Base-by-base conservation (phyloP, 768 basidiomycete species). In the Lyophyllum atratum region DNA sequence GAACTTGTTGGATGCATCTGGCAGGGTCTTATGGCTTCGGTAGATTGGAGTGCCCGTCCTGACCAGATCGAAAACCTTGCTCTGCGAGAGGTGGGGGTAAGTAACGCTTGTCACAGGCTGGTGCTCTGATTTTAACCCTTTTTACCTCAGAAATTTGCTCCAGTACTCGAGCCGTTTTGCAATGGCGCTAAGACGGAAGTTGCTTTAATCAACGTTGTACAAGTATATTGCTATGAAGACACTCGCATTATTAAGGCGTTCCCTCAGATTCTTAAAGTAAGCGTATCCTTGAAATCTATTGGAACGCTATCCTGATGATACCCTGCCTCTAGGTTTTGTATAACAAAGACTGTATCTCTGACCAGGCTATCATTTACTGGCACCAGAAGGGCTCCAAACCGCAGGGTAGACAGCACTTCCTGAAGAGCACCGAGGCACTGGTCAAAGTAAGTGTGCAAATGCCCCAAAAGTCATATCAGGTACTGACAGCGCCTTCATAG, bases 291-390 rank as follows among this genome's bases (percentile, higher is more conserved):
- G 21, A 25, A 29, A 8, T 50, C 37, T 24, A 28, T 47, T 34
- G n/a, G 28, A 15, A 28, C 53, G 46, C n/a, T 28, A 12, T 17
- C 48, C 47, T 62, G 25, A 54, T 15, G 29, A 37, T 28, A 31
- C 22, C 40, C 7, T 9, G 26, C 19, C 39, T 43, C n/a, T 42
- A 94, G 92, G 89, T 95, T 64, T 80, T 98, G 72, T 98, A 97
- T 77, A 95, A 95, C 76, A 87, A 91, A 66, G 96, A 99, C 66
- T 94, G 94, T 74, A 82, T 98, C 64, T 92, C 94, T 54, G 94
- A 95, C 68, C 90, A 95, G 69, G 95, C 95, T 59, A 95, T 99
- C 67, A 90, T 98, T 58, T 98, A 97, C 73, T 99, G 96, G 96
- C 80, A 93, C 74, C 89, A 92, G 76, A 99, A 99, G 76, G 96